Conservation (phyloP, 2,329 filamentous ascomycete species). For the Aureobasidium zeae region DNA sequence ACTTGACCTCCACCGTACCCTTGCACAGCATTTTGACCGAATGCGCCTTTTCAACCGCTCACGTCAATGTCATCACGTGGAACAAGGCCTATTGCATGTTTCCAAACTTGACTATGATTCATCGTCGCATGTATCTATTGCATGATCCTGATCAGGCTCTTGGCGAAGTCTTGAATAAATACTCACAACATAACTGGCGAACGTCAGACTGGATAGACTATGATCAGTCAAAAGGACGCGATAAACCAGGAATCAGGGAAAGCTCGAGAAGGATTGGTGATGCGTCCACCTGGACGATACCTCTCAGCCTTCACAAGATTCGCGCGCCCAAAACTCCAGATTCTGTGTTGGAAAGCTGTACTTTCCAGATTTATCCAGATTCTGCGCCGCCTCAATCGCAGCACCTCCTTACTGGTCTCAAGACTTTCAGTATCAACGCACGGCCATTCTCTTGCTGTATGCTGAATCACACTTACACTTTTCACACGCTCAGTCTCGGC, state of each 20-base stretch:
- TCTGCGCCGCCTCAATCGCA: not conserved
- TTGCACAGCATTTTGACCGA: conserved; percentile 10
- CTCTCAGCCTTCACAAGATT: conserved; percentile 1
- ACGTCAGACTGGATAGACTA: conserved; percentile 3
- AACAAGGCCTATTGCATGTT: conserved; percentile 16
- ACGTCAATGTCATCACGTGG: conserved; percentile 15
- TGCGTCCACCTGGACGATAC: conserved; percentile 5
- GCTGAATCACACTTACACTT: conserved; percentile 9
- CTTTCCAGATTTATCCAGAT: conserved; percentile 6
- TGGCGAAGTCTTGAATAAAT: conserved; percentile 2
- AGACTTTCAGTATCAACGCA: conserved; percentile 6
- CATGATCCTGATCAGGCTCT: conserved; percentile 5
- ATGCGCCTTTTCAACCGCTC: conserved; percentile 13
- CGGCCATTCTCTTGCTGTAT: conserved; percentile 10
- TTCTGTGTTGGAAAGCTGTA: conserved; percentile 5
- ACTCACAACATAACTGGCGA: conserved; percentile 6
- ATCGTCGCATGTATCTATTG: conserved; percentile 8
- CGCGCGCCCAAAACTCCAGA: not conserved
- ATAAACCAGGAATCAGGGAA: conserved; percentile 1
- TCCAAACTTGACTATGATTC: conserved; percentile 10
- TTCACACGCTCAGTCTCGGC: not conserved
- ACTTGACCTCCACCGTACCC: conserved; percentile 5
- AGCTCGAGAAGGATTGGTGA: conserved; percentile 5
- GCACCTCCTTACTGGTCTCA: not conserved
- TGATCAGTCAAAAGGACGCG: conserved; percentile 1